These are phyloP conservation scores for Alternaria rosae DNA, from an alignment of 2,329 filamentous ascomycete genomes.

Conservation along the genomic window DNA sequence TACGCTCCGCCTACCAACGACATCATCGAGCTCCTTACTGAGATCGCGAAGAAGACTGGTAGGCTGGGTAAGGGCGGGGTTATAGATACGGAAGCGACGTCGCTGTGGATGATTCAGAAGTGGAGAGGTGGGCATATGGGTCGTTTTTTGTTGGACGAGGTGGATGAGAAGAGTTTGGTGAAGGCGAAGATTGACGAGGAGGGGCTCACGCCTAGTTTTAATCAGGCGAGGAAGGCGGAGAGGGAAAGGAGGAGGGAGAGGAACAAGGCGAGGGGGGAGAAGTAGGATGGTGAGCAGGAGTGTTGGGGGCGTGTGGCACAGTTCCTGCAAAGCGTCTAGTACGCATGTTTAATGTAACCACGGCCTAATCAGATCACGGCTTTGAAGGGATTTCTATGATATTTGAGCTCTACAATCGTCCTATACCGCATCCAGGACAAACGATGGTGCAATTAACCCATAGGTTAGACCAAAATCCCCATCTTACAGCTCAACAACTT, in stretches of 20 bases:
- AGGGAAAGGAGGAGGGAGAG: slow-evolving; percentile 60
- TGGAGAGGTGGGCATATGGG: slow-evolving; percentile 83
- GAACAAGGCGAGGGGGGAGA: slow-evolving; percentile 32
- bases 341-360: not conserved
- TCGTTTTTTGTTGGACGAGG: slow-evolving; percentile 78
- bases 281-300: slow-evolving; percentile 3
- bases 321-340: not conserved
- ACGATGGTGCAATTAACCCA: not conserved
- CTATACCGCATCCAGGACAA: not conserved
- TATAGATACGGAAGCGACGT: slow-evolving; percentile 74
- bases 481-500: not conserved
- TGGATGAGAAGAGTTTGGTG: slow-evolving; percentile 68
- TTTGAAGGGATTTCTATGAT: not conserved
- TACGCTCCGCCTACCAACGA: slow-evolving; percentile 87
- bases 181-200: slow-evolving; percentile 57
- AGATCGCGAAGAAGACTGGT: slow-evolving; percentile 76
- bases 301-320: not conserved
- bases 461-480: not conserved
- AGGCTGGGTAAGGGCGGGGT: slow-evolving; percentile 76
- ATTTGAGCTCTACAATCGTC: not conserved
- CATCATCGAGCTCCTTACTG: slow-evolving; percentile 73
- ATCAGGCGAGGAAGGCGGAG: slow-evolving; percentile 71
- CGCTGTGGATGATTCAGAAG: slow-evolving; percentile 79
- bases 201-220: slow-evolving; percentile 64
- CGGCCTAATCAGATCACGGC: not conserved